phyloP scores from a whole-genome alignment of 805 yeast species.

The Dipodascus geniculatus region DNA sequence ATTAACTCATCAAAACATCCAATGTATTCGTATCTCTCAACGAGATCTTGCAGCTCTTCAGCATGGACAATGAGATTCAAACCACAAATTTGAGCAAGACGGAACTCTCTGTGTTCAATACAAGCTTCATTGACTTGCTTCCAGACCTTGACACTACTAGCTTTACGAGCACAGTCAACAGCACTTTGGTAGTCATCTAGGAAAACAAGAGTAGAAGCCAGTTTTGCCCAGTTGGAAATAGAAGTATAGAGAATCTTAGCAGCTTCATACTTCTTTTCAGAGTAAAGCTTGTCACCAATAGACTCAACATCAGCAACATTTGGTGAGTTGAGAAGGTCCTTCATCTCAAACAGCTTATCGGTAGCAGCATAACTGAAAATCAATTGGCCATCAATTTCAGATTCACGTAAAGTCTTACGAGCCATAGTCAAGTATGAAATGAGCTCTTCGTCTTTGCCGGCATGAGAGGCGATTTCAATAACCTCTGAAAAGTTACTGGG shows the following conservation, averaged over 20 bases:
- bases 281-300: slow-evolving; percentile 86
- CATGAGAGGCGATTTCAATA: slow-evolving; percentile 89
- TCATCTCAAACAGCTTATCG: slow-evolving; percentile 67
- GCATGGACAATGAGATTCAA: slow-evolving; percentile 94
- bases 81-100: slow-evolving; percentile 97
- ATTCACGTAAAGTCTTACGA: slow-evolving; percentile 81
- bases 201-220: slow-evolving; percentile 93
- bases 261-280: slow-evolving; percentile 74
- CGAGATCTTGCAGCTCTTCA: slow-evolving; percentile 88
- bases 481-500: slow-evolving; percentile 84
- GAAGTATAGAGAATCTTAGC: slow-evolving; percentile 80
- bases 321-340: slow-evolving; percentile 68
- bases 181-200: slow-evolving; percentile 90
- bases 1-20: slow-evolving; percentile 91
- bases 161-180: slow-evolving; percentile 97
- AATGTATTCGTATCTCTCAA: slow-evolving; percentile 70
- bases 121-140: slow-evolving; percentile 96
- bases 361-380: slow-evolving; percentile 77
- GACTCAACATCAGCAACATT: slow-evolving; percentile 87
- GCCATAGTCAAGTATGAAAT: slow-evolving; percentile 83
- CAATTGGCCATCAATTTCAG: slow-evolving; percentile 84
- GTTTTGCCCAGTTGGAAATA: slow-evolving; percentile 87
- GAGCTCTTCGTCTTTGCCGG: slow-evolving; percentile 92
- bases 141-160: slow-evolving; percentile 90
- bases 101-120: slow-evolving; percentile 86